A percentile compares a stretch with the other conserved stretches of the same genome.
These are phyloP conservation scores for Penicillium paneum DNA, from an alignment of 2,329 filamentous ascomycete genomes.

Conservation along the genomic window DNA sequence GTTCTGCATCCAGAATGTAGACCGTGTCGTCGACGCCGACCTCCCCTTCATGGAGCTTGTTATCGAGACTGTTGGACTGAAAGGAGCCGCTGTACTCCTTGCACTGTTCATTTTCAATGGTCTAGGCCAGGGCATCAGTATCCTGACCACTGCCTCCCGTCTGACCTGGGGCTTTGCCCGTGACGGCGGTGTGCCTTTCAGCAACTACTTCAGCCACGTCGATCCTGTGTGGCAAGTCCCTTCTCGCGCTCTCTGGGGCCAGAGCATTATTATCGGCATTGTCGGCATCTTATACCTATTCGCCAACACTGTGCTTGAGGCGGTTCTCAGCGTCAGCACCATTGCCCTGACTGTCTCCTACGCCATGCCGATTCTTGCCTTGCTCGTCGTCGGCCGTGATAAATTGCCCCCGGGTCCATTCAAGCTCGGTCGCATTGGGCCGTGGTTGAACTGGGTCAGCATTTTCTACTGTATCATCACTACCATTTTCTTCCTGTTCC, in stretches of 20 bases:
- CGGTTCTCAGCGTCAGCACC: slow-evolving; percentile 56
- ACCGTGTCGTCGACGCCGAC: slow-evolving; percentile 41
- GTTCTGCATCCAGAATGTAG: slow-evolving; percentile 50
- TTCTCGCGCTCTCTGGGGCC: slow-evolving; percentile 51
- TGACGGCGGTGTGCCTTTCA: slow-evolving; percentile 50
- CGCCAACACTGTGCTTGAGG: slow-evolving; percentile 52
- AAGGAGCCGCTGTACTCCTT: slow-evolving; percentile 50
- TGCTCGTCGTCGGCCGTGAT: slow-evolving; percentile 53
- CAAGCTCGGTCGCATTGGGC: slow-evolving; percentile 46
- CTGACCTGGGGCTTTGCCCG: slow-evolving; percentile 56
- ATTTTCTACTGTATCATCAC: slow-evolving; percentile 53
- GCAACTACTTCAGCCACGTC: slow-evolving; percentile 45
- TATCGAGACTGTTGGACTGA: slow-evolving; percentile 39
- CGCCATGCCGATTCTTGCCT: slow-evolving; percentile 49
- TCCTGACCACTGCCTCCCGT: slow-evolving; percentile 52
- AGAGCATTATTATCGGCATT: slow-evolving; percentile 47
- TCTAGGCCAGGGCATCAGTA: slow-evolving; percentile 52
- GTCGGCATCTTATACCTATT: slow-evolving; percentile 58
- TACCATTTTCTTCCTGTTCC: slow-evolving; percentile 57
- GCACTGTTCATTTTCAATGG: slow-evolving; percentile 57
- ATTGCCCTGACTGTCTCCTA: slow-evolving; percentile 56
- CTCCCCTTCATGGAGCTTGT: slow-evolving; percentile 53
- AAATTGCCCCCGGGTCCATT: slow-evolving; percentile 50
- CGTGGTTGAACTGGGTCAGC: slow-evolving; percentile 49
- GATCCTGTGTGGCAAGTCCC: slow-evolving; percentile 53